Conservation (phyloP, 2,329 filamentous ascomycete species). For the Botryotinia narcissicola region DNA sequence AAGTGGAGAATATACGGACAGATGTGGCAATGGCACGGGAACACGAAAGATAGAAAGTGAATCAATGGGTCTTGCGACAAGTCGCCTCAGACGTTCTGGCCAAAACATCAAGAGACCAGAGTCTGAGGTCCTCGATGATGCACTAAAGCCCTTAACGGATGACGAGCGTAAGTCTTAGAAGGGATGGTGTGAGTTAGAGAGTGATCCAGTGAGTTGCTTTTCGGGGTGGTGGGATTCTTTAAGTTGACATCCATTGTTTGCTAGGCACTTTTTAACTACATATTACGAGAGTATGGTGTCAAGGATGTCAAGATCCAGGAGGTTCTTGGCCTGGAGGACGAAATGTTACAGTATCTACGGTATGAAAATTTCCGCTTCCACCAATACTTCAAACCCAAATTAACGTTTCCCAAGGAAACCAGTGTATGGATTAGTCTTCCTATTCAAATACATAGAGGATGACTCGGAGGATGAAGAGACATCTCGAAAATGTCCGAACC, state of each 20-base stretch:
- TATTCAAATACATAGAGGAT: conserved; percentile 67
- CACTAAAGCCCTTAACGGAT: conserved; percentile 47
- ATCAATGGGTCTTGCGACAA: background rate
- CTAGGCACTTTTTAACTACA: conserved; percentile 82
- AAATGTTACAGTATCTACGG: conserved; percentile 61
- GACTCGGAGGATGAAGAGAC: conserved; percentile 49
- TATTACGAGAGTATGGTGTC: conserved; percentile 77
- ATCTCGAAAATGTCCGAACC: conserved; percentile 55
- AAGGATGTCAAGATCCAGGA: conserved; percentile 72
- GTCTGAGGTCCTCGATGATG: conserved; percentile 23
- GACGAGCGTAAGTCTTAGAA: conserved; percentile 61
- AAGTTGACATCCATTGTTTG: background rate
- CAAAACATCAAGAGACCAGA: background rate
- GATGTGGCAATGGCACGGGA: background rate
- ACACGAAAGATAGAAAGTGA: background rate
- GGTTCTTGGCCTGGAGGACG: conserved; percentile 68
- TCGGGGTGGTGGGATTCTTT: background rate
- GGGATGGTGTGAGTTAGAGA: conserved; percentile 83
- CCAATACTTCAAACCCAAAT: conserved; percentile 18
- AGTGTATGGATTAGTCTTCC: conserved; percentile 82
- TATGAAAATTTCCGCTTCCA: conserved; percentile 40
- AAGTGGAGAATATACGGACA: conserved; percentile 4
- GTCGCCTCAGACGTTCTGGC: background rate
- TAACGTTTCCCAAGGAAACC: conserved; percentile 56
- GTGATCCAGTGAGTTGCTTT: conserved; percentile 66